Evolutionary conservation across 1,284 basidiomycete genomes (phyloP), one percentile per base, ranked within the genome.

Genomic region (Tilletiopsis washingtonensis): DNA sequence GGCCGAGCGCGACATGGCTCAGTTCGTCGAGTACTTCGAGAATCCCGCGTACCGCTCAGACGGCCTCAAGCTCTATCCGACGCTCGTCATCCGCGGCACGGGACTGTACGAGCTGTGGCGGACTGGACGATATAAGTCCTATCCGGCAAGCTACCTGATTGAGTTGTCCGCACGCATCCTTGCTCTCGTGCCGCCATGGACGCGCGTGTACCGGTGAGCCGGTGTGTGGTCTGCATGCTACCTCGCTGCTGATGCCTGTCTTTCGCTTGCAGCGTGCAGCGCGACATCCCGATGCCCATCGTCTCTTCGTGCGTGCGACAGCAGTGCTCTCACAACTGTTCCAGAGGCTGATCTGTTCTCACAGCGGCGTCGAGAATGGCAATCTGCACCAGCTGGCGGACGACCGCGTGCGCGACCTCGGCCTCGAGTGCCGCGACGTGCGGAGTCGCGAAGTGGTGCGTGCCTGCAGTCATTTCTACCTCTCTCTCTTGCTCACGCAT

Each of bases 361-460:
- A n/a, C n/a, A n/a, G n/a, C n/a, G 94, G 94, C 19, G 97, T 94
- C 64, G 94, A 98, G 76, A 97, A 98, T 73, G 94, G 94, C 3
- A 99, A 99, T 74, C 77, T 99, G 58, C 84, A 94, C 47, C 93
- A 99, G 74, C 78, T 99, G 41, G 93, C 94, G 24, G 78, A 98
- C 37, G 91, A 91, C 61, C 82, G 94, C 20, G 94, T 99, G 91
- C 93, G 93, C 75, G 94, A 99, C 74, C 97, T 98, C 76, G 94
- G 94, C 34, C 88, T 89, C 36, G 89, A 91, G 63, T 99, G 94
- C 75, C 82, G 94, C 47, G 94, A 99, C 74, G 93, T 99, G 25
- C 84, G 94, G 41, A 94, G 88, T 77, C 86, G 94, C 45, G 94
- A 99, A 81, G 94, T 99, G 40, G n/a, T n/a, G n/a, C n/a, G n/a